Conservation (phyloP, 352 stramenopile genomes). For the Stephanocyclus meneghinianus region DNA sequence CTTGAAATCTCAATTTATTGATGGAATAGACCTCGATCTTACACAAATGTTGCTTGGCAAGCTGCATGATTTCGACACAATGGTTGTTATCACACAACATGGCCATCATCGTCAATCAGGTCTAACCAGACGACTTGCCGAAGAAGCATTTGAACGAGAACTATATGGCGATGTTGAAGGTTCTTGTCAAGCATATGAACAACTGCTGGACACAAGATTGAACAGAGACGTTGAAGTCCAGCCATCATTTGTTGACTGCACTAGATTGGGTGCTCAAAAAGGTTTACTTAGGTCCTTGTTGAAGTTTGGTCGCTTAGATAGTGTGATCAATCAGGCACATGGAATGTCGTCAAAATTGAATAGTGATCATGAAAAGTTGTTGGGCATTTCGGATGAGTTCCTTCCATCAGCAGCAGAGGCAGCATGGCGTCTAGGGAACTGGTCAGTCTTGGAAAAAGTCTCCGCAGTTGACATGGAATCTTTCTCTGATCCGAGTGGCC, state of each 20-base stretch:
- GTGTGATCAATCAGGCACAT: constrained; percentile 79
- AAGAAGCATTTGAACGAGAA: constrained; percentile 62
- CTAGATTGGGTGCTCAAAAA: constrained; percentile 35
- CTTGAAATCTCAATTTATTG: constrained; percentile 41
- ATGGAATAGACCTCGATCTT: constrained; percentile 58
- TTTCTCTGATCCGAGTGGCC: constrained; percentile 32
- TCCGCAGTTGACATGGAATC: constrained; percentile 36
- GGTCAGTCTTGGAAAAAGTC: constrained; percentile 74
- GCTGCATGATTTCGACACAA: constrained; percentile 83
- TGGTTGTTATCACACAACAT: constrained; percentile 68
- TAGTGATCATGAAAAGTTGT: constrained; percentile 14
- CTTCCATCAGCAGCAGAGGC: constrained; percentile 72
- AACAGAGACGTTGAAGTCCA: constrained; percentile 26
- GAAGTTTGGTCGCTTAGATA: constrained; percentile 82
- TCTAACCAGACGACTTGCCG: constrained; percentile 37
- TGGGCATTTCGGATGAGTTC: constrained; percentile 31
- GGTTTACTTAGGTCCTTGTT: constrained; percentile 73
- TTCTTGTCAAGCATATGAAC: constrained; percentile 77
- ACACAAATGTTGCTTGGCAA: constrained; percentile 68
- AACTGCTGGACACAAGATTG: constrained; percentile 70
- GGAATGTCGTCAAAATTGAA: constrained; percentile 53
- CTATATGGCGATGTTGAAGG: constrained; percentile 77
- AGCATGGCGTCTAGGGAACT: constrained; percentile 81
- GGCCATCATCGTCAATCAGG: constrained; percentile 33
- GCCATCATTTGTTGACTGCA: constrained; percentile 7